Base-by-base conservation (phyloP, 1,284 basidiomycete genomes). In the Ceratobasidium sp. region DNA sequence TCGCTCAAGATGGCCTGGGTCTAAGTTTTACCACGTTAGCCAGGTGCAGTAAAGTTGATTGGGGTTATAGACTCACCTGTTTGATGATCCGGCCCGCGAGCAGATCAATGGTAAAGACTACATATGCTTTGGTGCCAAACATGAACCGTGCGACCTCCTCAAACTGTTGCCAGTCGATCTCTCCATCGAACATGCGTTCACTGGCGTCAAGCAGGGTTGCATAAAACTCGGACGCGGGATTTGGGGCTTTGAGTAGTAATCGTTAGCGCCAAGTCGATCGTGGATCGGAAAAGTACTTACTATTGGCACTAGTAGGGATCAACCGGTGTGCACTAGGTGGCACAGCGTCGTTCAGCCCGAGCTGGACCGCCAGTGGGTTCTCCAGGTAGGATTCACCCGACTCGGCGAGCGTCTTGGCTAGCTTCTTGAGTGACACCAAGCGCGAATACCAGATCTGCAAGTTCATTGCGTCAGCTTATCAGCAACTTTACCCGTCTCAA, bases 111-210 rank as follows among this genome's bases (percentile, higher is more conserved):
- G 96, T 98, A 82, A 97, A 98, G 81, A 86, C 80, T 22, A 84
- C 80, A 80, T 91, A 85, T 80, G 96, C 96, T 87, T 96, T 94
- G 79, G 92, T 97, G 44, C 96, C 95, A 86, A 97, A 99, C 89
- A 99, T 97, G 90, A 95, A 95, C 77, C 98, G 87, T 88, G 98
- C 91, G 81, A 95, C 94, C 83, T 99, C 97, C 83, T 99, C 98
- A 82, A 96, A 99, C 22, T 91, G 91, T 40, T 88, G 86, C 81
- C 93, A 93, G 84, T 99, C 97, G 78, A 99, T 88, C 82, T 99
- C 96, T 78, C 90, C 92, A 81, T 96, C 95, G 82, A 99, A 99
- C 66, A 98, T 84, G 86, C 95, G 95, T 85, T 98, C 96, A 82
- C 94, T 95, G n/a, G 95, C 92, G 78, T 93, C 95, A 59, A 99